Evolutionary conservation across 1,284 basidiomycete genomes (phyloP).

Genomic region (Somion occarium): DNA sequence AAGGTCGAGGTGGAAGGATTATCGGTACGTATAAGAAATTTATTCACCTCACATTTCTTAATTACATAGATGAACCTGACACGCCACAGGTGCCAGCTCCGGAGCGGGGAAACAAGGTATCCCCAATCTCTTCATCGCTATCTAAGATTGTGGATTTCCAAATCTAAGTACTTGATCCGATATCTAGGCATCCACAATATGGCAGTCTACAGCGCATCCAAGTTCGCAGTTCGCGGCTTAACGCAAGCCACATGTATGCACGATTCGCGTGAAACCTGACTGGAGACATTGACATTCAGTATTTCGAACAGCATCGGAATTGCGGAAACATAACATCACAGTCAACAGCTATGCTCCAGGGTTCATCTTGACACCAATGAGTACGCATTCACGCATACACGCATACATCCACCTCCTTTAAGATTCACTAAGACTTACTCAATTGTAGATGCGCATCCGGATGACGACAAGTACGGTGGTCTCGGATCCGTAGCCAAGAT

Average conservation of each 20-base stretch:
- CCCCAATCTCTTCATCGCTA: background rate
- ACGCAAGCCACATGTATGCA: conserved; percentile 25
- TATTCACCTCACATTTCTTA: no score
- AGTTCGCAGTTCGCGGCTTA: conserved; percentile 30
- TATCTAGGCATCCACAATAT: conserved; percentile 12
- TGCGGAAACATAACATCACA: conserved; percentile 18
- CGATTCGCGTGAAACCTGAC: background rate
- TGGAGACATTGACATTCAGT: background rate
- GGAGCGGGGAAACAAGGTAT: conserved; percentile 13
- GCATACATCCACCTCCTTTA: no score
- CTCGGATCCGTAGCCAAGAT: background rate
- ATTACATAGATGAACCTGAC: background rate
- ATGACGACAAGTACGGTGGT: background rate
- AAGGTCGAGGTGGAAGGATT: conserved; percentile 25
- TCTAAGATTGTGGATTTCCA: background rate
- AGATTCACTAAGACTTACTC: background rate
- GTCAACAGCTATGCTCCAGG: conserved; percentile 26
- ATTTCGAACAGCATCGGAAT: conserved; percentile 16
- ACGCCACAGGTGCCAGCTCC: conserved; percentile 14
- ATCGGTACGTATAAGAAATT: conserved; percentile 23
- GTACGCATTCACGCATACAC: conserved; percentile 9
- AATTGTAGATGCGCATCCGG: background rate
- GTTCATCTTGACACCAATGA: conserved; percentile 18
- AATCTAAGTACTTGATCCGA: background rate
- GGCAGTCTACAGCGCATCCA: conserved; percentile 23